Evolutionary conservation across 352 stramenopile genomes (phyloP), one percentile per base, ranked within the genome.

Genomic region (Globisporangium ultimum): DNA sequence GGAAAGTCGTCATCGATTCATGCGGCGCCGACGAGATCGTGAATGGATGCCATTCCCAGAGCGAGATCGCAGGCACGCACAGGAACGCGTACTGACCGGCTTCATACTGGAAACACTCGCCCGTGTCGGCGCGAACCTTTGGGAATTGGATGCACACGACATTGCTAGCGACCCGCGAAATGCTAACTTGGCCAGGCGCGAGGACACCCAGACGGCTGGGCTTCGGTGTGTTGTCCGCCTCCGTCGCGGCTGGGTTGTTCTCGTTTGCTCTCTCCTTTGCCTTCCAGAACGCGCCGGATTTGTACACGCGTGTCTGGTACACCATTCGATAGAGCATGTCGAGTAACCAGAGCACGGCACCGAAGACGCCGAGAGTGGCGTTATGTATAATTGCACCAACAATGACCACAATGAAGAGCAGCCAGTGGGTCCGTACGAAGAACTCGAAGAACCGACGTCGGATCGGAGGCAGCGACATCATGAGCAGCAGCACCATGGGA

Each of bases 31-130:
- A 93, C 15, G 82, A 87, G 47, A 97, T 84, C 5, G 83, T 93
- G 59, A 96, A 96, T n/a, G 89, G 89, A 73, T 97, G 89, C 87
- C 89, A 97, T 66, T 96, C 67, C 0, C 87, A 64, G 12, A 64
- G 15, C 9, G 71, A 86, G 54, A 97, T 67, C 0, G 63, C 55
- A 0, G 85, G 86, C n/a, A 97, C 63, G 58, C 88, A 91, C 24
- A 97, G 48, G 58, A 94, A 95, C 0, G 75, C 78, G 65, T 96
- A 96, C 59, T 90, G 77, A 0, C 76, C 76, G n/a, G 74, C 65
- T 56, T 75, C 46, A 28, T 78, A 83, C 1, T 53, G 46, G 48
- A 84, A 84, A 1, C 38, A 62, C 22, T 74, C 61, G 34, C 62
- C 60, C 22, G 61, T 80, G n/a, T 83, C 71, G 47, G 63, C 58